Percentiles rank a stretch among this genome's conserved stretches.
Evolutionary conservation across 805 yeast species (phyloP).

Genomic region (Ogataea dorogensis): DNA sequence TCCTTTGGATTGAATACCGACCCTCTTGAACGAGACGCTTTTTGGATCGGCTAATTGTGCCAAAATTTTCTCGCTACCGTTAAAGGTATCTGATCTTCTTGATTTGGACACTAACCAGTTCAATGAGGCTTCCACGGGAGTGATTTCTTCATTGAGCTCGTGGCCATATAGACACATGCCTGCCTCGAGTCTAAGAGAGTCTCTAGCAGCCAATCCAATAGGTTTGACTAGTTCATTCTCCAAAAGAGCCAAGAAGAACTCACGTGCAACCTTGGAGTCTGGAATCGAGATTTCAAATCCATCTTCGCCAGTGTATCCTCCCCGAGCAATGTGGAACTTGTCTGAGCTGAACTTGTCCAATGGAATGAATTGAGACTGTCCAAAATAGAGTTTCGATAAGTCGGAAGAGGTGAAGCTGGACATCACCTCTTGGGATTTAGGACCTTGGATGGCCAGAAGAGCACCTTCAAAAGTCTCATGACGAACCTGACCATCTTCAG

Average conservation of each 20-base stretch:
- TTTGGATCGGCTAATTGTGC: conserved; percentile 66
- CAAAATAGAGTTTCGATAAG: conserved; percentile 67
- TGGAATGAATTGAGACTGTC: conserved; percentile 54
- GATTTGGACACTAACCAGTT: conserved; percentile 87
- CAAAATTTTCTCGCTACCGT: conserved; percentile 72
- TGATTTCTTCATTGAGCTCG: conserved; percentile 72
- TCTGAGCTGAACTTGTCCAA: conserved; percentile 40
- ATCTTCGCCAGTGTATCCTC: conserved; percentile 98
- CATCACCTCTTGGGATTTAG: conserved; percentile 67
- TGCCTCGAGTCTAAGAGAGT: conserved; percentile 91
- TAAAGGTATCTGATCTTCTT: conserved; percentile 66
- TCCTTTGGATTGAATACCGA: conserved; percentile 74
- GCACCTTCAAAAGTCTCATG: conserved; percentile 63
- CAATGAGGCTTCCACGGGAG: conserved; percentile 88
- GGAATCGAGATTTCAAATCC: conserved; percentile 92
- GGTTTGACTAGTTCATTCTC: conserved; percentile 63
- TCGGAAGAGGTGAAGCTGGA: conserved; percentile 60
- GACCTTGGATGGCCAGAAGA: conserved; percentile 91
- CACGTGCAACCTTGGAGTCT: conserved; percentile 48
- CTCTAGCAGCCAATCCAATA: conserved; percentile 97
- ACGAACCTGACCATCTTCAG: conserved; percentile 23
- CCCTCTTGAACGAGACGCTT: conserved; percentile 57
- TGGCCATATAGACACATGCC: conserved; percentile 98
- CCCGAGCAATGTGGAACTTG: conserved; percentile 78
- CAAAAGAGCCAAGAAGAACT: conserved; percentile 60